Evolutionary conservation across 176 grass and related monocot genomes (phyloP), one percentile per base, ranked within the genome.

Genomic region (Stipa capillata): DNA sequence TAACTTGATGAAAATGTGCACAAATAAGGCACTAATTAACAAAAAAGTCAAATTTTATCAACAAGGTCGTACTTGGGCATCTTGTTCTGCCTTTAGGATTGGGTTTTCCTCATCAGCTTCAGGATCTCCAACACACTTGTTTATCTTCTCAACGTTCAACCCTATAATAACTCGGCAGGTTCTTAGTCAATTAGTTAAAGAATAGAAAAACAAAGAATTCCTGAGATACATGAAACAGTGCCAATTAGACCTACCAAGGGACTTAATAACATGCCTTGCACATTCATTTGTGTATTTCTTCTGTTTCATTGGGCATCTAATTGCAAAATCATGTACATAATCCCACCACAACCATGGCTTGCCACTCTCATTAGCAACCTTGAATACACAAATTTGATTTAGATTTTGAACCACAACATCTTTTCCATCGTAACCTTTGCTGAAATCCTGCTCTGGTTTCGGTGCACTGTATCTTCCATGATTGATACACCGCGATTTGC

Each of bases 311-410:
- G 93, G 93, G 75, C 93, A 97, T 71, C 93, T 91, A 85, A 88
- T 79, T 81, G 93, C 67, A 36, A 97, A 97, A 77, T 97, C 93
- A 84, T 92, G 91, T 36, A 91, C 93, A 89, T 93, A 97, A 82
- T 97, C 93, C 93, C 93, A 97, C 93, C 93, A 97, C 60, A 97
- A 59, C 93, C 93, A 97, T 71, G 93, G 93, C 75, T 91, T 97
- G 44, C 67, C 82, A 78, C 47, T 97, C 20, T 93, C 90, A 84
- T 93, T 93, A 69, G 93, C 90, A 69, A 91, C 51, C 72, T 86
- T 93, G 84, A 93, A 97, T 43, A 84, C 85, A 71, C 93, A 97
- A 69, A 93, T 69, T 76, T 97, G 90, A 79, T 85, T 82, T 37
- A 97, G 54, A 75, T 97, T 97, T 65, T 93, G 90, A 66, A 91